phyloP scores from a whole-genome alignment of 176 grass and related monocot species.

The Eremochloa ophiuroides region DNA sequence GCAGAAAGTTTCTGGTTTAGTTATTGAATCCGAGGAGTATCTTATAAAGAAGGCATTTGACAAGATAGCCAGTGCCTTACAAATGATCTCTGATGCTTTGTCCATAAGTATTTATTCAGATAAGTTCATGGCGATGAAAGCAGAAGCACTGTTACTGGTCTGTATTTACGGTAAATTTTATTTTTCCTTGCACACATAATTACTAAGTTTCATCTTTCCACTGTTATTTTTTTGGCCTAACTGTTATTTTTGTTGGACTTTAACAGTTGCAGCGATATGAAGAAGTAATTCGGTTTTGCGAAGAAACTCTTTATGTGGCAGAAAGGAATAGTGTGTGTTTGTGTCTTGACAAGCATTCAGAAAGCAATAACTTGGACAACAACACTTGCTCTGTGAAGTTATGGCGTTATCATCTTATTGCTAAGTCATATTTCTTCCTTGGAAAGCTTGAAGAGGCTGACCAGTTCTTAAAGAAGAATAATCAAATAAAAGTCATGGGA shows the following conservation, averaged over 20 bases:
- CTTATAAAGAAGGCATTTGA: conserved; percentile 46
- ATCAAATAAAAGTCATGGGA: conserved; percentile 30
- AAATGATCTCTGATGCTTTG: conserved; percentile 73
- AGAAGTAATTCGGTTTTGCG: conserved; percentile 67
- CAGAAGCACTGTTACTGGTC: conserved; percentile 77
- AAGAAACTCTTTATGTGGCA: conserved; percentile 49
- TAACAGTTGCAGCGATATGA: conserved; percentile 65
- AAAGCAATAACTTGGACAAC: conserved; percentile 21
- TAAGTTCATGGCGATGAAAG: conserved; percentile 84
- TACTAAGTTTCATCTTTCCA: neutral
- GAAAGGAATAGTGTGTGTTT: conserved; percentile 46
- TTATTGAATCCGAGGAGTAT: conserved; percentile 53
- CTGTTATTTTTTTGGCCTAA: neutral
- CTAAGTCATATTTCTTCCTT: conserved; percentile 76
- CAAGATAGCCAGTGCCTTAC: conserved; percentile 55
- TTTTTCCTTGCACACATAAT: conserved; percentile 15
- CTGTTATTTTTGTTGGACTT: conserved; percentile 17
- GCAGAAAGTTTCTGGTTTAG: conserved; percentile 66
- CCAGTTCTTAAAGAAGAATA: conserved; percentile 49
- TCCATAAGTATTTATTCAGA: conserved; percentile 63
- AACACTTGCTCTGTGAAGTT: conserved; percentile 26
- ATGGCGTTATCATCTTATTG: conserved; percentile 66
- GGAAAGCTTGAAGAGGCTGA: conserved; percentile 73
- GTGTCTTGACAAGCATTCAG: conserved; percentile 19
- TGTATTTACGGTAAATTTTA: conserved; percentile 63